Conservation (phyloP, 2,329 filamentous ascomycete genomes). For the Sarocladium oryzae region DNA sequence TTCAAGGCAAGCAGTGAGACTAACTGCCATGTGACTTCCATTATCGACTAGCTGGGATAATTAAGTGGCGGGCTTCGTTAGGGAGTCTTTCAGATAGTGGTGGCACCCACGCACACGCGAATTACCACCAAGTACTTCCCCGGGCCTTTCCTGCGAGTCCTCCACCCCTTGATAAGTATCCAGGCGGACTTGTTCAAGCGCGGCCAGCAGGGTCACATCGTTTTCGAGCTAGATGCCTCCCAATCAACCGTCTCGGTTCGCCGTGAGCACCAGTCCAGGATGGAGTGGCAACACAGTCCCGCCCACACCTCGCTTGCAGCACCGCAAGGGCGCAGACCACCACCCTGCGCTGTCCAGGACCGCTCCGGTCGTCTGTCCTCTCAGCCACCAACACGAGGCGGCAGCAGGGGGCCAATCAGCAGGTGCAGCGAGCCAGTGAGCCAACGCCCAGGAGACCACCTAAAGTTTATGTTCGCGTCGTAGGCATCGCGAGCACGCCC, state of each 20-base stretch:
- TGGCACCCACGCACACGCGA: neutral
- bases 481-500: neutral
- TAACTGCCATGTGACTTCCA: no score
- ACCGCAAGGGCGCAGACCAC: neutral
- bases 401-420: neutral
- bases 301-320: neutral
- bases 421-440: neutral
- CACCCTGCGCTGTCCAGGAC: neutral
- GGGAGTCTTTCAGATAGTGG: neutral
- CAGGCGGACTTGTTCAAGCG: neutral
- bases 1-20: no score
- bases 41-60: no score
- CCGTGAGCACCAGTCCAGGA: neutral
- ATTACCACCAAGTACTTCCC: neutral
- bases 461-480: neutral
- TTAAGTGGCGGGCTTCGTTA: no score
- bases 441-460: neutral
- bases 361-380: no score
- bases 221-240: neutral
- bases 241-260: neutral
- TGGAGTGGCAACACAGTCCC: neutral
- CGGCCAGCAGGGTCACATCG: neutral
- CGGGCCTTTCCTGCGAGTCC: neutral
- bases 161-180: neutral
- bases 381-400: neutral